Evolutionary conservation across 306 rosid genomes (phyloP).

Genomic region (Morella rubra): DNA sequence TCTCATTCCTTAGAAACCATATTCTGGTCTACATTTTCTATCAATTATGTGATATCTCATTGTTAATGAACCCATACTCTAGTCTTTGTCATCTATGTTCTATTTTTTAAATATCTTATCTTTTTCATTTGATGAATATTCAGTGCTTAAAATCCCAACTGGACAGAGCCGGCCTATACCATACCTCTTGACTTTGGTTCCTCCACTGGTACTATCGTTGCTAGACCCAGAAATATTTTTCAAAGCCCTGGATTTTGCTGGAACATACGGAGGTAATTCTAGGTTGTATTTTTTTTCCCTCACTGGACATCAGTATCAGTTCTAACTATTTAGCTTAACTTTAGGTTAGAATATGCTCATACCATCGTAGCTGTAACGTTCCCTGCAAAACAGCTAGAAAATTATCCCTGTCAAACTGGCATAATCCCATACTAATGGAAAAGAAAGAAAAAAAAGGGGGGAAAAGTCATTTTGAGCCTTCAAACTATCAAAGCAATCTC

Average conservation of each 20-base stretch:
- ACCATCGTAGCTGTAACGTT: not conserved
- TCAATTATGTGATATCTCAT: not conserved
- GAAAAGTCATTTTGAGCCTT: no score
- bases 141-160: slow-evolving; percentile 65
- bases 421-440: not conserved
- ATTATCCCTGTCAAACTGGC: not conserved
- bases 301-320: not conserved
- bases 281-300: not conserved
- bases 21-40: no score
- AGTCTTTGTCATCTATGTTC: not conserved
- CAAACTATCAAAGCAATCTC: no score
- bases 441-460: no score
- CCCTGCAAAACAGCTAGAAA: not conserved
- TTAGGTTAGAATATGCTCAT: not conserved
- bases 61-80: not conserved
- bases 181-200: slow-evolving; percentile 51
- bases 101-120: not conserved
- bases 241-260: slow-evolving; percentile 73
- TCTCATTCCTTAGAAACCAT: no score
- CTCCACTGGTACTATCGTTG: slow-evolving; percentile 60
- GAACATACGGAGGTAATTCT: slow-evolving; percentile 71
- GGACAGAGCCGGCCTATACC: slow-evolving; percentile 60
- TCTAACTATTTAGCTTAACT: not conserved
- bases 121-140: slow-evolving; percentile 17
- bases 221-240: slow-evolving; percentile 72